Percentiles rank a stretch among this genome's conserved stretches.
Conservation (phyloP, 345 rosid species). For the Lumnitzera racemosa region DNA sequence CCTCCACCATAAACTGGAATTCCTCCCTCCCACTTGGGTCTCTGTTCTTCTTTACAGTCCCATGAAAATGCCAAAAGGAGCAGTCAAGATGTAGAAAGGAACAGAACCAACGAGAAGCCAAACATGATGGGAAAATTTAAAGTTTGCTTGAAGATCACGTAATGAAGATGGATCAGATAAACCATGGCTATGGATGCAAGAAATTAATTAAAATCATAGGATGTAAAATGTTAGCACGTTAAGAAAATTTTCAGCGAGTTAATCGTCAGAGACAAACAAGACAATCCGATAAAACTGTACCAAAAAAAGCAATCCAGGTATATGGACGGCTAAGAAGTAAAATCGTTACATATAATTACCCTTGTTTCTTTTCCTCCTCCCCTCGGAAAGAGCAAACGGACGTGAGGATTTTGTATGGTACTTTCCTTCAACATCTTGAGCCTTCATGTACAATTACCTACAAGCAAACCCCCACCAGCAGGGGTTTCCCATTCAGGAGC, state of each 20-base stretch:
- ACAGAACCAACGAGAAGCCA: too few relatives aligned
- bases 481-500: slow-evolving; percentile 96
- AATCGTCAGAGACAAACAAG: too few relatives aligned
- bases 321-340: too few relatives aligned
- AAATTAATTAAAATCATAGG: too few relatives aligned
- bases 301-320: too few relatives aligned
- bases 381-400: slow-evolving; percentile 70
- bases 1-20: slow-evolving; percentile 69
- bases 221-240: too few relatives aligned
- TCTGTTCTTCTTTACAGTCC: slow-evolving; percentile 74
- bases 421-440: slow-evolving; percentile 86
- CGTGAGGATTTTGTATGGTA: slow-evolving; percentile 86
- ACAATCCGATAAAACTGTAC: too few relatives aligned
- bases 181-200: too few relatives aligned
- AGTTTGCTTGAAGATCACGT: too few relatives aligned
- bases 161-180: too few relatives aligned
- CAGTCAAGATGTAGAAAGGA: not conserved
- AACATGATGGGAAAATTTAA: too few relatives aligned
- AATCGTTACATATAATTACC: slow-evolving; percentile 30
- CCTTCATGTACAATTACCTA: slow-evolving; percentile 86
- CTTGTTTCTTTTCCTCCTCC: slow-evolving; percentile 78
- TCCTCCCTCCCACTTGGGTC: slow-evolving; percentile 96
- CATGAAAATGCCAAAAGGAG: slow-evolving; percentile 14
- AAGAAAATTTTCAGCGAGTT: too few relatives aligned
- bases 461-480: slow-evolving; percentile 77